These are phyloP conservation scores for Podaxis pistillaris DNA, from an alignment of 768 basidiomycete species.

Conservation along the genomic window DNA sequence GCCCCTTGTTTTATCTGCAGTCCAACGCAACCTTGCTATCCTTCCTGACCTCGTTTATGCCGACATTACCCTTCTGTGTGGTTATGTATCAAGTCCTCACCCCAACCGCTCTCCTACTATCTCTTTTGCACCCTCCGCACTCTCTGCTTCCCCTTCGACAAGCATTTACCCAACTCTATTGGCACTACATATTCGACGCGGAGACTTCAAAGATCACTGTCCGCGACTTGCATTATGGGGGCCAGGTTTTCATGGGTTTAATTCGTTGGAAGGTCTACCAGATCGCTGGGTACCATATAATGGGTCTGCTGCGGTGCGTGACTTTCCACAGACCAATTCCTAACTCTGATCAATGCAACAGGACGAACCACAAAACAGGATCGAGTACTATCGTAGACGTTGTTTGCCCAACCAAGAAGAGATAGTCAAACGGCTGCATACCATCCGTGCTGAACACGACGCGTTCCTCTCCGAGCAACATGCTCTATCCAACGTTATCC, in stretches of 20 bases:
- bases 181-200: constrained; percentile 55
- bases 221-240: constrained; percentile 45
- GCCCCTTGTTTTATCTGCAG: constrained; percentile 45
- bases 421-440: constrained; percentile 36
- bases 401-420: constrained; percentile 43
- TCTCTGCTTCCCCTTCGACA: constrained; percentile 20
- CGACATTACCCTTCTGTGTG: background rate
- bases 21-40: constrained; percentile 47
- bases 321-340: background rate
- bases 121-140: constrained; percentile 11
- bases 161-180: constrained; percentile 38
- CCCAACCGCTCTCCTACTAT: constrained; percentile 17
- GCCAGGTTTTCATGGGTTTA: constrained; percentile 48
- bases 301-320: constrained; percentile 1
- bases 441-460: constrained; percentile 31
- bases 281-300: constrained; percentile 38
- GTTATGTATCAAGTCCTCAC: background rate
- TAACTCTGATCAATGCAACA: background rate
- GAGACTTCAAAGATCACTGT: constrained; percentile 58
- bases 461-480: background rate
- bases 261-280: constrained; percentile 37
- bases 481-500: background rate
- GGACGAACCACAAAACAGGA: constrained; percentile 15
- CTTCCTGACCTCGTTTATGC: constrained; percentile 19
- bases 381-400: constrained; percentile 36